Evolutionary conservation across 768 basidiomycete genomes (phyloP).

Genomic region (Xanthoconium purpureum): DNA sequence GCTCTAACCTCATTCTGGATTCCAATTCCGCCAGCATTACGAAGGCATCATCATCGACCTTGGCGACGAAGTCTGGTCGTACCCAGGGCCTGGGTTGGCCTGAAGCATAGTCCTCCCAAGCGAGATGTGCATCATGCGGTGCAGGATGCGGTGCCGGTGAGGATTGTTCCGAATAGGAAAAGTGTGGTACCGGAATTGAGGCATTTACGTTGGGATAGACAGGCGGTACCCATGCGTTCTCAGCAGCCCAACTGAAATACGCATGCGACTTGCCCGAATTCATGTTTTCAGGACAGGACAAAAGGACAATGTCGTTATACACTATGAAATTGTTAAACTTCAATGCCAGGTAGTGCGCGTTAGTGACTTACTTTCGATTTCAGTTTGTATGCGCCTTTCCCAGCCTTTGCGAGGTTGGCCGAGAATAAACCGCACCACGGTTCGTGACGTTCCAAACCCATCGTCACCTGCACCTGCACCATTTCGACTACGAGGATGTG

Average conservation of each 20-base stretch:
- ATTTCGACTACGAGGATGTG: slow-evolving; percentile 71
- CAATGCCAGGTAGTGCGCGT: not conserved
- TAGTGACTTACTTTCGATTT: slow-evolving; percentile 79
- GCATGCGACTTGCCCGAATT: slow-evolving; percentile 90
- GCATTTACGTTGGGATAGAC: slow-evolving; percentile 46
- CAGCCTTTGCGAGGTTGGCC: slow-evolving; percentile 79
- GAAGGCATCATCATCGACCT: slow-evolving; percentile 95
- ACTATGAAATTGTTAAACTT: slow-evolving; percentile 38
- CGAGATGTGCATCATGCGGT: slow-evolving; percentile 64
- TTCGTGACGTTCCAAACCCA: slow-evolving; percentile 74
- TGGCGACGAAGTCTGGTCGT: slow-evolving; percentile 87
- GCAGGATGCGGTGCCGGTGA: slow-evolving; percentile 58
- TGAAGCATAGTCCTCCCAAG: slow-evolving; percentile 47
- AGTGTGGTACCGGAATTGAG: slow-evolving; percentile 40
- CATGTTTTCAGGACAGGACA: slow-evolving; percentile 92
- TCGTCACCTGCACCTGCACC: slow-evolving; percentile 70
- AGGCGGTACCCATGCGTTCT: slow-evolving; percentile 88
- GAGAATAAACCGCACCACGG: slow-evolving; percentile 84
- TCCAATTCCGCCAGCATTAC: slow-evolving; percentile 94
- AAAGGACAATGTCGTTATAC: slow-evolving; percentile 81
- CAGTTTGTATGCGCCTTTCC: slow-evolving; percentile 76
- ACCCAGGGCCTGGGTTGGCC: slow-evolving; percentile 61
- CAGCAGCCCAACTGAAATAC: slow-evolving; percentile 91
- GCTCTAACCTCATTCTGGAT: slow-evolving; percentile 75
- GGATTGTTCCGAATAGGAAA: slow-evolving; percentile 66